Conservation (phyloP, 2,329 filamentous ascomycete genomes). For the Colletotrichum cereale region DNA sequence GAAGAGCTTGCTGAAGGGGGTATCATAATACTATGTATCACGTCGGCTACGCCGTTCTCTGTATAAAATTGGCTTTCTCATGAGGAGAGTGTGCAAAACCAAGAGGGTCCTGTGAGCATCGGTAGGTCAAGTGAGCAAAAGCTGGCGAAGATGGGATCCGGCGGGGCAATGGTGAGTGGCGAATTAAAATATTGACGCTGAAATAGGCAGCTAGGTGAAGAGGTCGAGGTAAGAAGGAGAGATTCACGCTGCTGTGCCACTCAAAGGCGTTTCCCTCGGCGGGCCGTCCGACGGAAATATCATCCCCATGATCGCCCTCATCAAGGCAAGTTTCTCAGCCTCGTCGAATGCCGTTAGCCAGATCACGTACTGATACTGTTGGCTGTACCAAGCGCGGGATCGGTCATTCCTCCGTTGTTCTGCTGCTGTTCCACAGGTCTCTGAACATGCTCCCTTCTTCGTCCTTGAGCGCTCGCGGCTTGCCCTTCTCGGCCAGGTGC, state of each 20-base stretch:
- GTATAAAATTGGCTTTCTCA: neutral
- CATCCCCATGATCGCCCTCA: neutral
- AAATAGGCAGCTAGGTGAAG: neutral
- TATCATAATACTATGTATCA: neutral
- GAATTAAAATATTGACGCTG: neutral
- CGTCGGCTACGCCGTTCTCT: neutral
- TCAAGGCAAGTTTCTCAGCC: neutral
- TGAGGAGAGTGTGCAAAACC: neutral
- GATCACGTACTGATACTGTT: neutral
- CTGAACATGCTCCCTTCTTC: constrained; percentile 18
- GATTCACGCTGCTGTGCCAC: neutral
- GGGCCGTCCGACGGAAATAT: neutral
- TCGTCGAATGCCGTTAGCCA: neutral
- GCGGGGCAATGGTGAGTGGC: neutral
- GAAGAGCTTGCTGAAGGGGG: neutral
- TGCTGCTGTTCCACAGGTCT: constrained; percentile 29
- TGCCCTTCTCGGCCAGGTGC: constrained; percentile 51
- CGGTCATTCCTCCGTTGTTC: neutral
- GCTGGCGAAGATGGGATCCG: neutral
- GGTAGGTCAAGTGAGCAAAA: neutral
- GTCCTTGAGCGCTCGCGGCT: constrained; percentile 9
- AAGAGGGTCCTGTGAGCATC: neutral
- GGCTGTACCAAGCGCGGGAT: neutral
- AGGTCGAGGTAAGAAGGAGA: neutral
- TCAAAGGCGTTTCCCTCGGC: neutral